Evolutionary conservation across 345 rosid species (phyloP).

Genomic region (Corchorus capsularis): DNA sequence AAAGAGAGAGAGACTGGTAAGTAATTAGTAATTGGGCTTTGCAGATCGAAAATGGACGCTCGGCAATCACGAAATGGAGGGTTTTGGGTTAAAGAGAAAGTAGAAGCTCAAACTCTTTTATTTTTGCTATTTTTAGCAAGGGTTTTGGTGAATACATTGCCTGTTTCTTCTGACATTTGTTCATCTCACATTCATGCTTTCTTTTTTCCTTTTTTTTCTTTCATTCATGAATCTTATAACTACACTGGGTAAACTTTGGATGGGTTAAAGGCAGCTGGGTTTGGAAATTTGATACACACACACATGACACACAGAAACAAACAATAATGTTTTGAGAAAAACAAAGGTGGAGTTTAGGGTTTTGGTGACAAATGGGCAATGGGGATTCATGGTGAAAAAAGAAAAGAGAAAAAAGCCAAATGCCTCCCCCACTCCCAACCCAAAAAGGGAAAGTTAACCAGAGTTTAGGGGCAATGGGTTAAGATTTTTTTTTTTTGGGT

Average conservation of each 20-base stretch:
- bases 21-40: conserved; percentile 32
- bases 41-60: conserved; percentile 75
- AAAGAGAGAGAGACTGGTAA: conserved; percentile 35
- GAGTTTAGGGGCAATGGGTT: conserved; percentile 34
- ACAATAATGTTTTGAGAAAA: neutral
- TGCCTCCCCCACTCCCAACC: too few species aligned
- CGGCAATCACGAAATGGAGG: conserved; percentile 69
- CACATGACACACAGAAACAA: too few species aligned
- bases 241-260: conserved; percentile 9
- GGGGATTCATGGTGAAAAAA: conserved; percentile 29
- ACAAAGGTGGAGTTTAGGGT: conserved; percentile 35
- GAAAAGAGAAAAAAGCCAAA: neutral
- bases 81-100: conserved; percentile 40
- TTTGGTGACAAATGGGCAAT: conserved; percentile 42
- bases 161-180: conserved; percentile 59
- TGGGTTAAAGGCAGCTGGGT: conserved; percentile 13
- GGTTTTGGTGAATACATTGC: conserved; percentile 25
- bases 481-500: too few species aligned
- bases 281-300: neutral
- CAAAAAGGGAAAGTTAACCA: conserved; percentile 25
- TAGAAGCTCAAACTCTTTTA: neutral
- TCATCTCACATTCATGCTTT: conserved; percentile 52
- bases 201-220: conserved; percentile 24
- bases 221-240: conserved; percentile 5
- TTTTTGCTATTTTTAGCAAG: conserved; percentile 52